phyloP scores from a whole-genome alignment of 495 filamentous ascomycete species.

The Neurospora sp. region DNA sequence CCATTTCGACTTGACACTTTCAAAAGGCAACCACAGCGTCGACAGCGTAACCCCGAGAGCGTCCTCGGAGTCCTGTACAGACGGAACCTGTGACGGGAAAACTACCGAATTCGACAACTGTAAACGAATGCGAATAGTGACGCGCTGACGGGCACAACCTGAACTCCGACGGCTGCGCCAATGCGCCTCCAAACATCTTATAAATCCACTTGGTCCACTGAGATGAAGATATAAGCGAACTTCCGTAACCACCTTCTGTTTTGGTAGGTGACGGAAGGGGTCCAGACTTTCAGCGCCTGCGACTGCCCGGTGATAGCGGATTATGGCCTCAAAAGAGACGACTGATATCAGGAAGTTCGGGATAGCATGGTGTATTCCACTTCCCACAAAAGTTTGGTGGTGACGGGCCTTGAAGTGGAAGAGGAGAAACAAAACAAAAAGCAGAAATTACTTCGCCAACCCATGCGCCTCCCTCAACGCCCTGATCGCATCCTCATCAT shows the following conservation, averaged over 20 bases:
- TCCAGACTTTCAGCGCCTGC: background rate
- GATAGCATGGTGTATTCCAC: background rate
- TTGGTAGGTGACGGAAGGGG: background rate
- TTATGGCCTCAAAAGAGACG: background rate
- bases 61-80: background rate
- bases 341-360: background rate
- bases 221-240: background rate
- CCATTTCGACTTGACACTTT: background rate
- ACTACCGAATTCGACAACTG: background rate
- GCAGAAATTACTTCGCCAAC: background rate
- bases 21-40: background rate
- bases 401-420: background rate
- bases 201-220: background rate
- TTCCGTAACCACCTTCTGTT: background rate
- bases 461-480: conserved; percentile 26
- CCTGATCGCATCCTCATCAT: conserved; percentile 22
- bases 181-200: background rate
- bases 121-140: background rate
- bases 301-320: background rate
- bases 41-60: background rate
- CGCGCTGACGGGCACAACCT: background rate
- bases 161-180: background rate
- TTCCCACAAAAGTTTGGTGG: background rate
- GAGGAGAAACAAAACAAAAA: background rate
- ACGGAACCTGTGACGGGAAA: background rate